Evolutionary conservation across 148 eudicot species (phyloP).

Genomic region (Beta vulgaris): DNA sequence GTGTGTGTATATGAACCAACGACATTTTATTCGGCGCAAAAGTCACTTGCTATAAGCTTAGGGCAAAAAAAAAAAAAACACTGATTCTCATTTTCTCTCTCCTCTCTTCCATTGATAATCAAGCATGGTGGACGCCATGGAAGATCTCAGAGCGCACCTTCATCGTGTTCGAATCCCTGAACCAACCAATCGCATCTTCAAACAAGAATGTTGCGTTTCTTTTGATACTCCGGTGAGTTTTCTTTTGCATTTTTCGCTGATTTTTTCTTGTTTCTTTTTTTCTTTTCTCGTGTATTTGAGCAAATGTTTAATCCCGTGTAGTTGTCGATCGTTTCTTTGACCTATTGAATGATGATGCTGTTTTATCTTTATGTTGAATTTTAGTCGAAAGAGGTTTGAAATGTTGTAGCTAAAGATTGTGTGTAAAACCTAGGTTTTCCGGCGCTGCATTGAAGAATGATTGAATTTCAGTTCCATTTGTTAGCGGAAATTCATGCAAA

Average conservation of each 20-base stretch:
- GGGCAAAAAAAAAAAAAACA: slow-evolving; percentile 31
- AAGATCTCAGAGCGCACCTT: slow-evolving; percentile 73
- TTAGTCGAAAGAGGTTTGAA: neutral
- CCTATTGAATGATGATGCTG: neutral
- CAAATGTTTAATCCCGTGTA: neutral
- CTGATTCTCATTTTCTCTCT: slow-evolving; percentile 22
- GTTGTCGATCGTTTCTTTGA: neutral
- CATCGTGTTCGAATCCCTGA: slow-evolving; percentile 87
- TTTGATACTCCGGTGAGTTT: slow-evolving; percentile 75
- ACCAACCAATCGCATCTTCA: slow-evolving; percentile 90
- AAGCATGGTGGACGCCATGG: slow-evolving; percentile 56
- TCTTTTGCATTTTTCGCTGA: neutral
- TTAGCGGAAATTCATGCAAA: neutral
- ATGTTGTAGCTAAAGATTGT: neutral
- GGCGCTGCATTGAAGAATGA: neutral
- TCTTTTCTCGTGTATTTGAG: neutral
- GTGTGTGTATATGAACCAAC: no score
- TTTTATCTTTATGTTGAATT: neutral
- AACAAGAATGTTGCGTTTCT: slow-evolving; percentile 91
- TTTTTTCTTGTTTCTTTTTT: neutral
- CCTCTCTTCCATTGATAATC: neutral
- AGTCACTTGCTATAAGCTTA: no score
- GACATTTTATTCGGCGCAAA: no score
- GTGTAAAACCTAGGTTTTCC: neutral
- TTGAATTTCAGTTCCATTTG: neutral